phyloP scores from a whole-genome alignment of 192 early-diverging fungal genomes.

The Allomyces macrogynus region DNA sequence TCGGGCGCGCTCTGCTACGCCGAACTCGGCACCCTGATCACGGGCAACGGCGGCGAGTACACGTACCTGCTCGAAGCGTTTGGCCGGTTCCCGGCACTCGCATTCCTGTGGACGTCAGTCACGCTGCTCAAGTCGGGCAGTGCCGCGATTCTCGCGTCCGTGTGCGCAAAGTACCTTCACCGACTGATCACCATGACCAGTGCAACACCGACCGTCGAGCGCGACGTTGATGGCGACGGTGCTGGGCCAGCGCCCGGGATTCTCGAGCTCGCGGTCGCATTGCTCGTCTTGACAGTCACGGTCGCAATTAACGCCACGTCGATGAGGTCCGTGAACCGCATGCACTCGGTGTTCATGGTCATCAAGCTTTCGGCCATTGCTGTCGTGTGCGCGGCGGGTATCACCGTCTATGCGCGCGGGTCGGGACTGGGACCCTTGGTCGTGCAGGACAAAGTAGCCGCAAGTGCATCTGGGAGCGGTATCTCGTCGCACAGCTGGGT shows the following conservation, averaged over 20 bases:
- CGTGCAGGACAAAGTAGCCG: neutral
- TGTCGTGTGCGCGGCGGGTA: neutral
- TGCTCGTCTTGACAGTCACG: neutral
- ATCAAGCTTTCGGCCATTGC: neutral
- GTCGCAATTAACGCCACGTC: neutral
- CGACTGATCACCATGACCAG: neutral
- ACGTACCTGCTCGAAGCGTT: slow-evolving; percentile 2
- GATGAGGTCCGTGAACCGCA: neutral
- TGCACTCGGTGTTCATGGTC: neutral
- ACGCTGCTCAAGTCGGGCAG: slow-evolving; percentile 1
- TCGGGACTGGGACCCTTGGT: neutral
- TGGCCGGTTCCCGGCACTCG: neutral
- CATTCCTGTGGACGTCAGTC: slow-evolving; percentile 2
- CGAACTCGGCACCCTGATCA: slow-evolving; percentile 4
- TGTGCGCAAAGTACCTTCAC: slow-evolving; percentile 2
- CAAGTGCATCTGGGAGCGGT: too few species aligned
- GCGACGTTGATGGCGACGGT: neutral
- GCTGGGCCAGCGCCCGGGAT: neutral
- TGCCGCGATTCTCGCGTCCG: neutral
- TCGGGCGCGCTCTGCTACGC: slow-evolving; percentile 5
- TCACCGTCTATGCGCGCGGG: neutral
- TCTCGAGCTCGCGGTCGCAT: neutral
- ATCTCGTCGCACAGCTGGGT: neutral
- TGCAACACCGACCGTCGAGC: neutral
- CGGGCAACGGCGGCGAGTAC: slow-evolving; percentile 3